Conservation (phyloP, 2,329 filamentous ascomycete genomes). For the Knoxdaviesia proteae region DNA sequence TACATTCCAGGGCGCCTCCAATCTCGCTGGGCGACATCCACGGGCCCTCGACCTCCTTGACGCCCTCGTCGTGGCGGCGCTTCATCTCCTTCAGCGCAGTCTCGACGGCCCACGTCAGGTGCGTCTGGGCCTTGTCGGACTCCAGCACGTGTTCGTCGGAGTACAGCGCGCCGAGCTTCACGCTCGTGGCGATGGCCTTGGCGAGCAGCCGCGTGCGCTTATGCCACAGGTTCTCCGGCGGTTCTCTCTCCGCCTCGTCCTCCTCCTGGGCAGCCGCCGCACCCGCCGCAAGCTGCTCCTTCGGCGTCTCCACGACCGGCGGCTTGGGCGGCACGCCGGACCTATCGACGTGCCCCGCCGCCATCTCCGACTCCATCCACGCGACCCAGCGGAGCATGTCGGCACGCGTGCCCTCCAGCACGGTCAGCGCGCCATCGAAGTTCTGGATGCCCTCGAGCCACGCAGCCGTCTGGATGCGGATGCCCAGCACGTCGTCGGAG, state of each 20-base stretch:
- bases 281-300: conserved; percentile 5
- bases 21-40: conserved; percentile 55
- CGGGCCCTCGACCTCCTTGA: conserved; percentile 47
- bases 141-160: conserved; percentile 55
- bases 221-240: conserved; percentile 27
- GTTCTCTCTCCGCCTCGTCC: conserved; percentile 6
- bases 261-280: conserved; percentile 2
- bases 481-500: conserved; percentile 75
- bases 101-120: conserved; percentile 66
- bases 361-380: conserved; percentile 26
- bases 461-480: conserved; percentile 61
- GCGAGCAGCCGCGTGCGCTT: conserved; percentile 47
- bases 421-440: conserved; percentile 48
- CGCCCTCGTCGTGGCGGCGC: conserved; percentile 42
- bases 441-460: conserved; percentile 62
- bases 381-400: conserved; percentile 47
- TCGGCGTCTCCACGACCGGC: conserved; percentile 5
- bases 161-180: conserved; percentile 76
- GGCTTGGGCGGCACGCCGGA: conserved; percentile 14
- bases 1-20: conserved; percentile 53
- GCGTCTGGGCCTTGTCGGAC: conserved; percentile 46
- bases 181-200: conserved; percentile 53
- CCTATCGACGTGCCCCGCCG: conserved; percentile 23
- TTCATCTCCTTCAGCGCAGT: conserved; percentile 55
- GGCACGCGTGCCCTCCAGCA: conserved; percentile 53